Evolutionary conservation across 108 stramenopile species (phyloP).

Genomic region (Stephanodiscus minutulus): DNA sequence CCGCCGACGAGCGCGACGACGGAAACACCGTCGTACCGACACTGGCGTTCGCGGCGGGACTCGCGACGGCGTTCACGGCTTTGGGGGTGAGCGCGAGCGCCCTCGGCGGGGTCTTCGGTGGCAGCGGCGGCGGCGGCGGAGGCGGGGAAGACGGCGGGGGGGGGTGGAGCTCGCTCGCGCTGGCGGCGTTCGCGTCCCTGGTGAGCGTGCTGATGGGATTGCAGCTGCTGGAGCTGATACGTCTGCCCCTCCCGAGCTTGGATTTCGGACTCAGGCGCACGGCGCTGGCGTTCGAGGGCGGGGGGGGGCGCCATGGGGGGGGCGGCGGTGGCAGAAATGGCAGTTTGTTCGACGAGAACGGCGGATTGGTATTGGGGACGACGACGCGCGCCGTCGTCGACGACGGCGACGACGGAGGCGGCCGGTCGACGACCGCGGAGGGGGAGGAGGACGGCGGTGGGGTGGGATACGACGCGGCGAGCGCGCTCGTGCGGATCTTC

Average conservation of each 20-base stretch:
- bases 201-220: conserved; percentile 81
- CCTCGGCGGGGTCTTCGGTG: conserved; percentile 78
- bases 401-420: conserved; percentile 5
- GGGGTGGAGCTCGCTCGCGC: conserved; percentile 20
- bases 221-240: conserved; percentile 71
- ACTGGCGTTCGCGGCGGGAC: conserved; percentile 63
- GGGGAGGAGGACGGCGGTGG: not conserved
- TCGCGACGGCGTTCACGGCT: conserved; percentile 75
- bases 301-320: not conserved
- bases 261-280: conserved; percentile 27
- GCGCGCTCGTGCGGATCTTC: conserved; percentile 69
- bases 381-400: conserved; percentile 9
- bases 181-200: conserved; percentile 56
- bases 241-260: conserved; percentile 63
- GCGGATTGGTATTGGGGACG: conserved; percentile 33
- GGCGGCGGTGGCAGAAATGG: conserved; percentile 5
- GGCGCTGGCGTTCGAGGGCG: conserved; percentile 10
- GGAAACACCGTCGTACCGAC: conserved; percentile 64
- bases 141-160: conserved; percentile 26
- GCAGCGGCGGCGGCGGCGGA: conserved; percentile 23
- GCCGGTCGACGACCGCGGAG: too few relatives aligned
- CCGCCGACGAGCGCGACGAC: conserved; percentile 68
- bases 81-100: conserved; percentile 70
- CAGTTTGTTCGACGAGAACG: conserved; percentile 47
- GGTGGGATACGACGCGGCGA: not conserved